Evolutionary conservation across 2,329 filamentous ascomycete genomes (phyloP).

Genomic region (Aureobasidium sp.): DNA sequence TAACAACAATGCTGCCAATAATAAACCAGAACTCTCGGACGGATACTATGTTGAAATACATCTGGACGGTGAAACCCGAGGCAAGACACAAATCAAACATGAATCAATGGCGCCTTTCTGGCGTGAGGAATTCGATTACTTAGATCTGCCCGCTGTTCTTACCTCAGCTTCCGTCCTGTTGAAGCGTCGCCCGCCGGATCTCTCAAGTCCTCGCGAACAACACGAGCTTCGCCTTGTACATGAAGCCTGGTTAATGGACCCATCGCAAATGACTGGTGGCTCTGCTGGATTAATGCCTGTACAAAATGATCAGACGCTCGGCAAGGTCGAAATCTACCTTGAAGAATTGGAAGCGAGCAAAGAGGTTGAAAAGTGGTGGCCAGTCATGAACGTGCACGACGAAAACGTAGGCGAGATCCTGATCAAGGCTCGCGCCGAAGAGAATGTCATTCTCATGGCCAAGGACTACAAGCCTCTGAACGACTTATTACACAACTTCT

Average conservation of each 20-base stretch:
- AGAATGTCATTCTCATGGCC: conserved; percentile 80
- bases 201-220: conserved; percentile 23
- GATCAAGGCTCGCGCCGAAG: conserved; percentile 75
- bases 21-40: conserved; percentile 32
- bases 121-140: conserved; percentile 73
- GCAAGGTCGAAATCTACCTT: conserved; percentile 74
- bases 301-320: conserved; percentile 48
- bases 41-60: conserved; percentile 76
- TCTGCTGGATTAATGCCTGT: conserved; percentile 38
- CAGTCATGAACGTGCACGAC: conserved; percentile 67
- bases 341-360: conserved; percentile 70
- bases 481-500: conserved; percentile 77
- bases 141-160: conserved; percentile 62
- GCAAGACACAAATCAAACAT: conserved; percentile 64
- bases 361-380: conserved; percentile 80
- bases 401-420: conserved; percentile 76
- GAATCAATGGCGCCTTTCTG: conserved; percentile 72
- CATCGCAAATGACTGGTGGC: conserved; percentile 28
- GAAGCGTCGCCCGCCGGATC: conserved; percentile 50
- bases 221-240: conserved; percentile 35
- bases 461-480: conserved; percentile 79
- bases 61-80: conserved; percentile 70
- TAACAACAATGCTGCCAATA: not conserved
- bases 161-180: conserved; percentile 65
- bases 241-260: conserved; percentile 30